Conservation (phyloP, 306 rosid species). For the Purshia tridentata region DNA sequence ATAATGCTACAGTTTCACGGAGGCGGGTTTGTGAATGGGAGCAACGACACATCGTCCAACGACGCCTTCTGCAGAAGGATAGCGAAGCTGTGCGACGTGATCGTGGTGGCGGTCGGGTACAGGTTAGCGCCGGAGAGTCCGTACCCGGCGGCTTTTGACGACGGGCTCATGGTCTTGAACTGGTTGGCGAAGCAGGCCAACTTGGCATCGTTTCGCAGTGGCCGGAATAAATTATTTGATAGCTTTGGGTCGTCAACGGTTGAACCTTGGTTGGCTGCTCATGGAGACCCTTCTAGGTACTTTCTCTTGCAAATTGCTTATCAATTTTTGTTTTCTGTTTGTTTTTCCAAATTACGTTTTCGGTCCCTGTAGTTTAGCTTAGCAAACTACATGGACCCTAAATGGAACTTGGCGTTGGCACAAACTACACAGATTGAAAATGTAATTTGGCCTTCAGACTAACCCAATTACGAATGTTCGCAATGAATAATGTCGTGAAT, state of each 20-base stretch:
- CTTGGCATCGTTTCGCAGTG: constrained; percentile 61
- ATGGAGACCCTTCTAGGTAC: constrained; percentile 79
- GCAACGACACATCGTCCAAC: constrained; percentile 65
- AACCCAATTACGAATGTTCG: neutral
- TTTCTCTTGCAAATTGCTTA: neutral
- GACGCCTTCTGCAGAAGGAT: constrained; percentile 73
- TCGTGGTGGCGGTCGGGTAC: constrained; percentile 80
- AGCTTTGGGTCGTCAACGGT: constrained; percentile 74
- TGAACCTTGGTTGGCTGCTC: constrained; percentile 99
- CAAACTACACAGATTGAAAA: no score
- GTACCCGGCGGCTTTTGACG: constrained; percentile 85
- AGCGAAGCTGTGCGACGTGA: constrained; percentile 63
- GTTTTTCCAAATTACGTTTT: neutral
- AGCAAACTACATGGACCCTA: no score
- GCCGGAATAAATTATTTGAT: constrained; percentile 52
- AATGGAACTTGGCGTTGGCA: no score
- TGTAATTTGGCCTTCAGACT: neutral
- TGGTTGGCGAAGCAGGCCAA: constrained; percentile 86
- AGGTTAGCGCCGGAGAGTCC: constrained; percentile 87
- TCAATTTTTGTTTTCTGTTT: constrained; percentile 13
- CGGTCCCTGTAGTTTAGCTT: no score
- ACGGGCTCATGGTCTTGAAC: constrained; percentile 68
- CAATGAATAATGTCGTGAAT: neutral
- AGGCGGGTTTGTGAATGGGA: constrained; percentile 86
- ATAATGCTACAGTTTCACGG: constrained; percentile 89